A percentile compares a stretch with the other conserved stretches of the same genome.
These are phyloP conservation scores for Entonaema liquescens DNA, from an alignment of 495 filamentous ascomycete species.

Conservation along the genomic window DNA sequence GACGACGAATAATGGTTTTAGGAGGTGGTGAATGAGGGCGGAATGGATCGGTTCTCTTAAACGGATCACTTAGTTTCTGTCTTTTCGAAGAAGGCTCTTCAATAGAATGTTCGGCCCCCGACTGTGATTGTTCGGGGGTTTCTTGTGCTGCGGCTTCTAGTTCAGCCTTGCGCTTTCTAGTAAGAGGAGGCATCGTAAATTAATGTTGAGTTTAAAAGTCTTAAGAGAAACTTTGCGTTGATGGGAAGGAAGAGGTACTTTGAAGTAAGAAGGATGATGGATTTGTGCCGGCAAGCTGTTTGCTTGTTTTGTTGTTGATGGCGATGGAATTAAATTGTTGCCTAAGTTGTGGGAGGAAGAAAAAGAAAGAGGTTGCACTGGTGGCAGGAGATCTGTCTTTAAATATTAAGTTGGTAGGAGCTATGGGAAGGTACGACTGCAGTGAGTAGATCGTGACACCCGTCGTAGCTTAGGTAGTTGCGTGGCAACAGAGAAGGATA, in stretches of 20 bases:
- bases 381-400: not conserved
- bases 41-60: slow-evolving; percentile 21
- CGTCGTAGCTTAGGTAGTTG: not conserved
- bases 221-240: not conserved
- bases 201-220: not conserved
- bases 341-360: not conserved
- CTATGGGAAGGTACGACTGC: not conserved
- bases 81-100: slow-evolving; percentile 10
- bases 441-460: not conserved
- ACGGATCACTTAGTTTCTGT: slow-evolving; percentile 3
- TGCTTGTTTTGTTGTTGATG: not conserved
- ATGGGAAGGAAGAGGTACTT: not conserved
- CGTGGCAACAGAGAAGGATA: not conserved
- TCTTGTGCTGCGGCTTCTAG: slow-evolving; percentile 1
- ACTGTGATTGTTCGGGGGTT: not conserved
- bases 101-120: not conserved
- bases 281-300: not conserved
- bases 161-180: slow-evolving; percentile 35
- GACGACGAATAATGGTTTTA: not conserved
- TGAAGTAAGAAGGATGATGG: not conserved
- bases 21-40: slow-evolving; percentile 23
- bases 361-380: not conserved
- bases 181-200: slow-evolving; percentile 26
- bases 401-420: not conserved
- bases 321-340: not conserved